Percentiles rank a stretch among this genome's conserved stretches.
Evolutionary conservation across 768 basidiomycete species (phyloP).

Genomic region (Obba rivulosa): DNA sequence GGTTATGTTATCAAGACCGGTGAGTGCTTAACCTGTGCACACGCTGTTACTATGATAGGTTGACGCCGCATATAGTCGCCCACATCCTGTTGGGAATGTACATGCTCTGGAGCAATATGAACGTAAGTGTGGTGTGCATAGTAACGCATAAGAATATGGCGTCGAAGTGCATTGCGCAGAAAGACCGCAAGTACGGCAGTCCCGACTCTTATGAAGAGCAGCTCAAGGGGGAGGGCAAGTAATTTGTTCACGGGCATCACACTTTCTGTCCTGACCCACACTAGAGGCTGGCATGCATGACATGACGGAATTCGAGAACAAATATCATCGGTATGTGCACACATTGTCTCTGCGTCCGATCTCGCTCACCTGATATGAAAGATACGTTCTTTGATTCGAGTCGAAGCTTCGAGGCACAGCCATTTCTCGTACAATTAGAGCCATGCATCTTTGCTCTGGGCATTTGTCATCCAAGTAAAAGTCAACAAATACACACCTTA

Average conservation of each 20-base stretch:
- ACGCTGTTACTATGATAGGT: too few species aligned
- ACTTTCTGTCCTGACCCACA: background rate
- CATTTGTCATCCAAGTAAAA: too few species aligned
- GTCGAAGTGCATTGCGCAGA: slow-evolving; percentile 3
- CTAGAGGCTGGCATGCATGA: slow-evolving; percentile 18
- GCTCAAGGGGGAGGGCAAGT: slow-evolving; percentile 14
- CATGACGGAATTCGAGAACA: slow-evolving; percentile 14
- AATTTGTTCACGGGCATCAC: background rate
- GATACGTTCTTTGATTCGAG: too few species aligned
- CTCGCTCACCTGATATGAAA: too few species aligned
- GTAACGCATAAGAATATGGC: too few species aligned
- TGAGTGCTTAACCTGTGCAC: background rate
- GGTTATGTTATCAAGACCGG: slow-evolving; percentile 16
- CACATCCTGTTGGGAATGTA: slow-evolving; percentile 10
- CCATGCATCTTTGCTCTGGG: too few species aligned
- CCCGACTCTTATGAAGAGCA: slow-evolving; percentile 12
- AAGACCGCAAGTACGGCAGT: slow-evolving; percentile 11
- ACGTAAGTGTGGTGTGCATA: too few species aligned
- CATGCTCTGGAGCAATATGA: slow-evolving; percentile 15
- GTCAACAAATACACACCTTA: too few species aligned
- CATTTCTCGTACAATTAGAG: too few species aligned
- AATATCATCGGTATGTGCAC: slow-evolving; percentile 9
- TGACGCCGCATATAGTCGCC: background rate
- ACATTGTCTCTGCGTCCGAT: too few species aligned
- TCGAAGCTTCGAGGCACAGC: too few species aligned